Percentiles rank a stretch among this genome's conserved stretches.
Evolutionary conservation across 1,139 yeast species (phyloP).

Genomic region (Scheffersomyces insectosa): DNA sequence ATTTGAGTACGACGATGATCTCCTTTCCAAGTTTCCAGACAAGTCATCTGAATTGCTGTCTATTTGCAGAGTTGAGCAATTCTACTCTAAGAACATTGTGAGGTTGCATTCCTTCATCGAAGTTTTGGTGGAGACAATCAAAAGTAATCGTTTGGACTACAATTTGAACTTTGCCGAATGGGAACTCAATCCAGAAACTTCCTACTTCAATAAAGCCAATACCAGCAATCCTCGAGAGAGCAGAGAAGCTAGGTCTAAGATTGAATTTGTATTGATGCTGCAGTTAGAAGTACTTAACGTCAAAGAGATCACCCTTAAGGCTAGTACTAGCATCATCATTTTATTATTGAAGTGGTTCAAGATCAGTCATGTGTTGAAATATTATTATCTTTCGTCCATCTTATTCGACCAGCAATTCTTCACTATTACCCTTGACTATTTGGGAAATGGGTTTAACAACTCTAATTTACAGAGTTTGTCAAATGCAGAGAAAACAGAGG

Average conservation of each 20-base stretch:
- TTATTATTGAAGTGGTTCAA: constrained; percentile 76
- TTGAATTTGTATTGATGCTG: constrained; percentile 31
- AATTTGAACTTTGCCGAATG: constrained; percentile 39
- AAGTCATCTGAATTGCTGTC: constrained; percentile 39
- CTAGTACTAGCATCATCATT: constrained; percentile 55
- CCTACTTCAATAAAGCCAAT: constrained; percentile 17
- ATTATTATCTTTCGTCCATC: constrained; percentile 70
- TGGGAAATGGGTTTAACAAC: constrained; percentile 42
- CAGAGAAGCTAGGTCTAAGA: constrained; percentile 20
- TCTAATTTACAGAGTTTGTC: constrained; percentile 28
- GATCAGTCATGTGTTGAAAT: constrained; percentile 71
- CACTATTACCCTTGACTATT: constrained; percentile 31
- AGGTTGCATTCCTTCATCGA: constrained; percentile 62
- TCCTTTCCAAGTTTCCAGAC: constrained; percentile 28
- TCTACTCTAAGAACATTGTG: constrained; percentile 55
- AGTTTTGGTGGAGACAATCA: constrained; percentile 63
- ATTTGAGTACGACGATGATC: constrained; percentile 20
- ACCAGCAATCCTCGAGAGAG: constrained; percentile 4
- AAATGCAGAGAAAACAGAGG: constrained; percentile 4
- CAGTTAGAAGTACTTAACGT: constrained; percentile 58
- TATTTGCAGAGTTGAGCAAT: constrained; percentile 58
- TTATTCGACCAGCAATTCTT: constrained; percentile 73
- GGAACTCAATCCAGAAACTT: constrained; percentile 40
- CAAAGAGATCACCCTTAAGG: constrained; percentile 67
- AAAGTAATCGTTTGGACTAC: constrained; percentile 43